Conservation (phyloP, 2,329 filamentous ascomycete genomes). For the Tolypocladium tropicale region DNA sequence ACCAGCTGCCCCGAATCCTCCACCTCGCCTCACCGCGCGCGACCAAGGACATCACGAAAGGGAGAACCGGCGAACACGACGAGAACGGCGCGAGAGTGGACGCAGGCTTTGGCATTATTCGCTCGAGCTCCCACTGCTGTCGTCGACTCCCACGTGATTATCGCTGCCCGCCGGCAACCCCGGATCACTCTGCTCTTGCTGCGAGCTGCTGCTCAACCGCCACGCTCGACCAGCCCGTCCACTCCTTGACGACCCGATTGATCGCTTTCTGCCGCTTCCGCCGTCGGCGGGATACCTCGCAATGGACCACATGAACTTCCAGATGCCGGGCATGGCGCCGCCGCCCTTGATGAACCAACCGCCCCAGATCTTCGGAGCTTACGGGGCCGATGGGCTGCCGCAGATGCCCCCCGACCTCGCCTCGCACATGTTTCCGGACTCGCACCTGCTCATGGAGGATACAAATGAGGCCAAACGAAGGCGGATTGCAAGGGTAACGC, state of each 20-base stretch:
- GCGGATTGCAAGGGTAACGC: conserved; percentile 72
- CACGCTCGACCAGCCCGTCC: not conserved
- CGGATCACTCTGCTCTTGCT: not conserved
- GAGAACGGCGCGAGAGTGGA: not conserved
- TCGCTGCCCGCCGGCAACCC: not conserved
- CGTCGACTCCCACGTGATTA: not conserved
- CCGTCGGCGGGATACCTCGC: not conserved
- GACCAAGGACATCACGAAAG: not conserved
- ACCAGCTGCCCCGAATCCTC: not conserved
- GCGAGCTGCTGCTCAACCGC: not conserved
- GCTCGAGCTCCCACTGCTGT: not conserved
- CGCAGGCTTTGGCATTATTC: not conserved
- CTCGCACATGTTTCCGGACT: conserved; percentile 50
- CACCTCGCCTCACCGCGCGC: not conserved
- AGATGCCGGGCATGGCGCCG: conserved; percentile 44
- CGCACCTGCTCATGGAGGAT: conserved; percentile 48
- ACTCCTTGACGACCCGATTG: not conserved
- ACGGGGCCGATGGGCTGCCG: conserved; percentile 48
- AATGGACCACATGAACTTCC: conserved; percentile 44
- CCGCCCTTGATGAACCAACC: conserved; percentile 55
- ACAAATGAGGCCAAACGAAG: conserved; percentile 77
- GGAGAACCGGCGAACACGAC: not conserved
- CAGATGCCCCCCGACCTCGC: conserved; percentile 46
- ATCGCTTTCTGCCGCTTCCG: not conserved
- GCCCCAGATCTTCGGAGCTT: conserved; percentile 59